Evolutionary conservation across 192 early-diverging fungal species (phyloP).

Genomic region (Geranomyces michiganensis): DNA sequence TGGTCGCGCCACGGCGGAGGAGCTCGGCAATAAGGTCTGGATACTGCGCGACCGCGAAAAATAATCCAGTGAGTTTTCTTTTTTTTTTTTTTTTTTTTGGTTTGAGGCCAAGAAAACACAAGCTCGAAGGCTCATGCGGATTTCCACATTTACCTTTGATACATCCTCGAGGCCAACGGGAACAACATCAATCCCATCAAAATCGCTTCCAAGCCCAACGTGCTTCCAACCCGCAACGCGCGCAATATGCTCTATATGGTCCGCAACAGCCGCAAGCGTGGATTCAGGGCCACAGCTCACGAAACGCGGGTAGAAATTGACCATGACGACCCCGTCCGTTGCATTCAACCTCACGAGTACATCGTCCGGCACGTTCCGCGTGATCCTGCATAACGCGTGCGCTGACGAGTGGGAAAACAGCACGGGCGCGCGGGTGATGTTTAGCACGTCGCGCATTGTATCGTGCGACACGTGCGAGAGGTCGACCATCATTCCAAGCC

Average conservation of each 20-base stretch:
- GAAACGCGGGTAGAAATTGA: conserved; percentile 60
- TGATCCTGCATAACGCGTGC: conserved; percentile 51
- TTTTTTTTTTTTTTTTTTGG: too few species aligned
- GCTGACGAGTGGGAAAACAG: conserved; percentile 67
- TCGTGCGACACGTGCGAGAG: conserved; percentile 60
- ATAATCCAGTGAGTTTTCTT: too few species aligned
- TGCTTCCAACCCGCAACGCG: conserved; percentile 52
- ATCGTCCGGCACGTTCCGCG: conserved; percentile 66
- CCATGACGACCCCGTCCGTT: conserved; percentile 64
- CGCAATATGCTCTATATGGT: conserved; percentile 62
- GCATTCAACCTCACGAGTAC: conserved; percentile 46
- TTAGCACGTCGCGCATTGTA: conserved; percentile 60
- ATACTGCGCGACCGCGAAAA: conserved; percentile 24
- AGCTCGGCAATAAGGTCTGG: conserved; percentile 51
- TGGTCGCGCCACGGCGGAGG: conserved; percentile 40
- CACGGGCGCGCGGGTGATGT: conserved; percentile 56
- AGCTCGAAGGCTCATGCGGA: too few species aligned
- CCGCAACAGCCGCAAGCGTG: conserved; percentile 50
- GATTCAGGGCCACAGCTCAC: conserved; percentile 44
- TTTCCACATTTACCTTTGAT: conserved; percentile 52
- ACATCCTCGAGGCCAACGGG: conserved; percentile 65
- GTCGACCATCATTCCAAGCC: conserved; percentile 73
- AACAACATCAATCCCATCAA: conserved; percentile 58
- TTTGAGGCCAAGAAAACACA: too few species aligned
- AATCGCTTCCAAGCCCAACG: conserved; percentile 70